These are phyloP conservation scores for Entomortierella lignicola DNA, from an alignment of 192 early-diverging fungal species.

Conservation along the genomic window DNA sequence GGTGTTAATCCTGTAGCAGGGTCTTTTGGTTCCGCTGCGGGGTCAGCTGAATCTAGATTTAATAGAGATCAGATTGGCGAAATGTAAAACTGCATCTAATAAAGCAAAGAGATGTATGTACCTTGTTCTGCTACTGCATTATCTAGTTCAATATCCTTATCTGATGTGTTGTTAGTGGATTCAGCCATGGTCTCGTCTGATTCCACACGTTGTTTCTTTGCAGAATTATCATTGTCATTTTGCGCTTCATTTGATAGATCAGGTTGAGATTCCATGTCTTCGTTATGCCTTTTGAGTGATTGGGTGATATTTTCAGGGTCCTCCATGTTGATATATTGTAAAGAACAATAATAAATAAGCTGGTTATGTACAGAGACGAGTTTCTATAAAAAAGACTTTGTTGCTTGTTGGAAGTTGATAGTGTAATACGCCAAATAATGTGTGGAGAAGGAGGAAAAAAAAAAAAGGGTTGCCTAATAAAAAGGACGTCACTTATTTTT, in stretches of 20 bases:
- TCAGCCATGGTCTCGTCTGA: not conserved
- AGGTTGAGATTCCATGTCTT: not conserved
- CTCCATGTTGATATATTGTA: conserved; percentile 29
- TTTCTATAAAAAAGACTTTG: no score
- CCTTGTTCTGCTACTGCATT: not conserved
- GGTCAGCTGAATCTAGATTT: not conserved
- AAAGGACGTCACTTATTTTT: no score
- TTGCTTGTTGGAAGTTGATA: no score
- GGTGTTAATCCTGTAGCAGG: not conserved
- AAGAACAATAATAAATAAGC: no score
- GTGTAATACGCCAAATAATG: no score
- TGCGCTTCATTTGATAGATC: not conserved
- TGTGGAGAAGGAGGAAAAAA: no score
- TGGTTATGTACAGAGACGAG: no score
- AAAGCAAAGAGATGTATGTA: no score
- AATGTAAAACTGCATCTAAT: not conserved
- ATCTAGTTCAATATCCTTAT: not conserved
- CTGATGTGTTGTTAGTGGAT: not conserved
- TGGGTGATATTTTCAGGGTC: conserved; percentile 6
- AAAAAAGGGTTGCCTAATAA: no score
- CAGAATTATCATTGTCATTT: not conserved
- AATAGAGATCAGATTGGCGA: not conserved
- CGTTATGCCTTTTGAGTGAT: conserved; percentile 22
- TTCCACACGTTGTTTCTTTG: conserved; percentile 34
- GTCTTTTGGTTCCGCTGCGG: not conserved